Conservation (phyloP, 2,329 filamentous ascomycete species). For the Monosporascus sp. region DNA sequence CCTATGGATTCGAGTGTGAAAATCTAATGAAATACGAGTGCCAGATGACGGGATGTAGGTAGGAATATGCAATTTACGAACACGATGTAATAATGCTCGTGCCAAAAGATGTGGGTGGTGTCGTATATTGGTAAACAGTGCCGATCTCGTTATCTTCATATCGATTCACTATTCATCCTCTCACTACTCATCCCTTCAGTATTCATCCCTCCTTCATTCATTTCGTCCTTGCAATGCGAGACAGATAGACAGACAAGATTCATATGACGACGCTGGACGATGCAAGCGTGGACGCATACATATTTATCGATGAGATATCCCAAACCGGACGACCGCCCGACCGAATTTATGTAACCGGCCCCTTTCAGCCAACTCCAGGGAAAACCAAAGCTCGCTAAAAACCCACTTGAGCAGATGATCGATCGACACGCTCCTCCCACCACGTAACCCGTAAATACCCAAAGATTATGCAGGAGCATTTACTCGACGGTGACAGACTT, state of each 20-base stretch:
- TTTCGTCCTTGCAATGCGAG: not conserved
- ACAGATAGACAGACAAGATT: not conserved
- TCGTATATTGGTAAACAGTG: not conserved
- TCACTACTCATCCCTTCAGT: not conserved
- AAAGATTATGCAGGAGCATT: slow-evolving; percentile 20
- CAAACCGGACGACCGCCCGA: not conserved
- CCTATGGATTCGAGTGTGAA: too few relatives aligned
- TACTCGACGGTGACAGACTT: slow-evolving; percentile 99
- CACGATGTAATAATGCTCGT: too few relatives aligned
- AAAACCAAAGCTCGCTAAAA: slow-evolving; percentile 8
- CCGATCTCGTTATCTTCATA: not conserved
- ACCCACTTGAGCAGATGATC: too few relatives aligned
- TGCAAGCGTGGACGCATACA: too few relatives aligned
- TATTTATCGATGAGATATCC: not conserved
- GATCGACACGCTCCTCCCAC: too few relatives aligned
- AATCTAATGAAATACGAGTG: too few relatives aligned
- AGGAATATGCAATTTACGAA: too few relatives aligned
- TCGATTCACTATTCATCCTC: not conserved
- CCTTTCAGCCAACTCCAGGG: slow-evolving; percentile 19
- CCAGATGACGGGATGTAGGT: too few relatives aligned
- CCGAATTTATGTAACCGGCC: slow-evolving; percentile 6
- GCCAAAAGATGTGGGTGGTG: too few relatives aligned
- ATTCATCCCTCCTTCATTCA: not conserved
- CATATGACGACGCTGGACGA: not conserved
- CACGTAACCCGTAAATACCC: slow-evolving; percentile 1